These are phyloP conservation scores for Kuraishia borneana DNA, from an alignment of 805 yeast genomes.

Conservation along the genomic window DNA sequence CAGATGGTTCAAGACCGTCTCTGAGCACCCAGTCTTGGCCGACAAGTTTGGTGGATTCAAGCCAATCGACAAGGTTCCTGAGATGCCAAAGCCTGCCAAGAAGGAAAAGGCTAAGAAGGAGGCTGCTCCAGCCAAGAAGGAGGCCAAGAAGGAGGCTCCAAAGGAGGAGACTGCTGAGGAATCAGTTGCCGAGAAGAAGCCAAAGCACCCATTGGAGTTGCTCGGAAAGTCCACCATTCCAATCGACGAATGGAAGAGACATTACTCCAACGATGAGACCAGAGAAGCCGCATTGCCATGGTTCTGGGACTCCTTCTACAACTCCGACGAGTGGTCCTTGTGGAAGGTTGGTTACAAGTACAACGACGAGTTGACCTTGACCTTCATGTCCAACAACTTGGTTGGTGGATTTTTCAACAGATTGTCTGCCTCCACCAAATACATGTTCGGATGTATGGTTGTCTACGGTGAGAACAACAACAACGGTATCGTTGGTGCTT, in stretches of 20 bases:
- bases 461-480: slow-evolving; percentile 98
- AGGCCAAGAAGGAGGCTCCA: slow-evolving; percentile 9
- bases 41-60: slow-evolving; percentile 31
- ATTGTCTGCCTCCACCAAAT: slow-evolving; percentile 83
- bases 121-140: slow-evolving; percentile 23
- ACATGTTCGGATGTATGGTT: slow-evolving; percentile 85
- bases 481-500: slow-evolving; percentile 95
- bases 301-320: slow-evolving; percentile 90
- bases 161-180: slow-evolving; percentile 23
- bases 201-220: slow-evolving; percentile 84
- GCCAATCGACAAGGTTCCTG: slow-evolving; percentile 49
- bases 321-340: slow-evolving; percentile 87
- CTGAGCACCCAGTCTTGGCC: slow-evolving; percentile 28
- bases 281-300: slow-evolving; percentile 90
- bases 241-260: slow-evolving; percentile 92
- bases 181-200: slow-evolving; percentile 55
- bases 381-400: slow-evolving; percentile 97
- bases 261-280: slow-evolving; percentile 95
- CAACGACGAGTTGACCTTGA: slow-evolving; percentile 93
- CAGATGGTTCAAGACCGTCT: slow-evolving; percentile 38
- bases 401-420: slow-evolving; percentile 98
- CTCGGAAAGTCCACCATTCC: slow-evolving; percentile 62
- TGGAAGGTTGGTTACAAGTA: slow-evolving; percentile 95
- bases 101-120: slow-evolving; percentile 18
- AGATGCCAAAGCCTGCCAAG: slow-evolving; percentile 35